Conservation (phyloP, 2,329 filamentous ascomycete species). For the Thielaviopsis musarum region DNA sequence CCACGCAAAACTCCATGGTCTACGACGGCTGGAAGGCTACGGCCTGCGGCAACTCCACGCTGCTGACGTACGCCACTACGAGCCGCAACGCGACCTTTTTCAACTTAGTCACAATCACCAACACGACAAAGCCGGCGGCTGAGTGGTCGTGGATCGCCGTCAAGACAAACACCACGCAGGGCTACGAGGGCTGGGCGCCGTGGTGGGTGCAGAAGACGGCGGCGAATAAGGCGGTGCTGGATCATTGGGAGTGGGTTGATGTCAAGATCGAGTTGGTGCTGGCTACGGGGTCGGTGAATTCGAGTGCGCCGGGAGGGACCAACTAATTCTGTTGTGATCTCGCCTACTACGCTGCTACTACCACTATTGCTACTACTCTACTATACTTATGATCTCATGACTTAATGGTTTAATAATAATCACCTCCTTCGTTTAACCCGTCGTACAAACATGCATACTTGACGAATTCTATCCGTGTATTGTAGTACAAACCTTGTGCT, state of each 20-base stretch:
- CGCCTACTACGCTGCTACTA: neutral
- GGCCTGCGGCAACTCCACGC: neutral
- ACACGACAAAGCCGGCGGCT: neutral
- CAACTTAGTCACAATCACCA: no score
- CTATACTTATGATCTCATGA: neutral
- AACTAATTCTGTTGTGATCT: neutral
- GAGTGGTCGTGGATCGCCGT: slow-evolving; percentile 9
- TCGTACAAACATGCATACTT: neutral
- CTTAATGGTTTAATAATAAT: neutral
- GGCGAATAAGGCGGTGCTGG: neutral
- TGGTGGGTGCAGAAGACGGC: slow-evolving; percentile 8
- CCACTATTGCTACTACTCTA: neutral
- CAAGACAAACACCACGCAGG: slow-evolving; percentile 10
- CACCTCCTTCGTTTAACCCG: neutral
- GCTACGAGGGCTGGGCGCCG: slow-evolving; percentile 9
- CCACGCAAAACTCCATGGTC: slow-evolving; percentile 1
- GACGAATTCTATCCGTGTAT: neutral
- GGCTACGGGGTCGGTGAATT: slow-evolving; percentile 8
- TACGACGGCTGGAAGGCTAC: slow-evolving; percentile 4
- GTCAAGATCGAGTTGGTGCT: slow-evolving; percentile 8
- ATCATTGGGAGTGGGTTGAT: slow-evolving; percentile 5
- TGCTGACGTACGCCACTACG: slow-evolving; percentile 4
- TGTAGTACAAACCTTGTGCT: neutral
- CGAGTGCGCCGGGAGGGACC: slow-evolving; percentile 9
- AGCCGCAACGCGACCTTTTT: neutral